These are phyloP conservation scores for Pezicula carpinea DNA, from an alignment of 2,329 filamentous ascomycete species.

Conservation along the genomic window DNA sequence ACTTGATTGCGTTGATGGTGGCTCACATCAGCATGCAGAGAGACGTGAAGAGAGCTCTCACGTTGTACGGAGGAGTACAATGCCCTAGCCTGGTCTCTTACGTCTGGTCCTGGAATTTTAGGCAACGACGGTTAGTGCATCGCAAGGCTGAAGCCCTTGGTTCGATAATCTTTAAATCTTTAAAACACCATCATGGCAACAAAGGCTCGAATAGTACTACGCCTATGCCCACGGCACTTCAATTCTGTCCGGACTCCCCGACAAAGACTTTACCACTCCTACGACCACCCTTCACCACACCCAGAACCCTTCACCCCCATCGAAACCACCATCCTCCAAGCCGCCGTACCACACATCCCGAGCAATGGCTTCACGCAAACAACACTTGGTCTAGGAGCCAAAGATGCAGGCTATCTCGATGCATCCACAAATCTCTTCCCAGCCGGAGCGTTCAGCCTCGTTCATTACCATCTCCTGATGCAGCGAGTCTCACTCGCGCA, in stretches of 20 bases:
- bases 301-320: constrained; percentile 55
- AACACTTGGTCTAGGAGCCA: constrained; percentile 71
- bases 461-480: constrained; percentile 70
- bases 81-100: no score
- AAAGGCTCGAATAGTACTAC: not conserved
- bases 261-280: constrained; percentile 60
- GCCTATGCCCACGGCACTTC: not conserved
- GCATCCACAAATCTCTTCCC: constrained; percentile 81
- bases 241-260: not conserved
- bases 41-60: no score
- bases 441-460: constrained; percentile 73
- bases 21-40: no score
- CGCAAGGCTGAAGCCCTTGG: no score
- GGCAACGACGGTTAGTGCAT: no score
- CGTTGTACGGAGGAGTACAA: no score
- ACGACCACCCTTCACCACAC: constrained; percentile 57
- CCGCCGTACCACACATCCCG: constrained; percentile 76
- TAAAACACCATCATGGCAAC: constrained; percentile 8
- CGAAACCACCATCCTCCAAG: constrained; percentile 73
- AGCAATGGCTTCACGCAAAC: constrained; percentile 74
- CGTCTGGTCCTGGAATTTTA: no score
- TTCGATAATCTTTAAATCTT: no score
- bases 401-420: constrained; percentile 80
- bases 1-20: no score
- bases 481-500: constrained; percentile 55